A percentile compares a stretch with the other conserved stretches of the same genome.
Conservation (phyloP, 805 yeast species). For the Debaryomyces prosopidis region DNA sequence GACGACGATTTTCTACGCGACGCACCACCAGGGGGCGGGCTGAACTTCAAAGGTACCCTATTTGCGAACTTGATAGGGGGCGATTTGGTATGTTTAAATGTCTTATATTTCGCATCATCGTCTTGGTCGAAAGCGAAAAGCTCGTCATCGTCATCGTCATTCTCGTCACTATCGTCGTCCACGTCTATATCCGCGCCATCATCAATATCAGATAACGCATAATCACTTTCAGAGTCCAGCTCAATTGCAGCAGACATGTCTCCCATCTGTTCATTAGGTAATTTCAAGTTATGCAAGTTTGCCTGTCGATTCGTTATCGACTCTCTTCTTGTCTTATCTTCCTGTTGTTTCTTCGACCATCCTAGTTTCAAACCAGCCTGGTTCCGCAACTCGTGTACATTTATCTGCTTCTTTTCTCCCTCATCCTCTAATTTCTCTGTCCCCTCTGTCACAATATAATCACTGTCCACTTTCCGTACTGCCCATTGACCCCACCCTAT, state of each 20-base stretch:
- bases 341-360: constrained; percentile 37
- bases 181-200: constrained; percentile 40
- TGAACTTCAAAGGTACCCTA: constrained; percentile 38
- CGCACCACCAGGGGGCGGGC: constrained; percentile 34
- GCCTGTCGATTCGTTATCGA: constrained; percentile 48
- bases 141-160: constrained; percentile 18
- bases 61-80: constrained; percentile 45
- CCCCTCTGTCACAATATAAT: constrained; percentile 50
- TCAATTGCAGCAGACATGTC: constrained; percentile 21
- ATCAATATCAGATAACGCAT: constrained; percentile 16
- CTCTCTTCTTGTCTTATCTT: constrained; percentile 39
- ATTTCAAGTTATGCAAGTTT: constrained; percentile 46
- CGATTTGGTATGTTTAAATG: constrained; percentile 11
- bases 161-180: constrained; percentile 34
- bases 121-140: constrained; percentile 31
- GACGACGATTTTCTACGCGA: constrained; percentile 29
- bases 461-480: constrained; percentile 55
- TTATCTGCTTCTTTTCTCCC: constrained; percentile 24
- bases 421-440: constrained; percentile 19
- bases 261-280: constrained; percentile 41
- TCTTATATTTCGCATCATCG: constrained; percentile 11
- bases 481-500: constrained; percentile 99
- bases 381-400: constrained; percentile 34
- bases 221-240: constrained; percentile 34
- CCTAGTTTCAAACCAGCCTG: constrained; percentile 37